Base-by-base conservation (phyloP, 805 yeast genomes). In the Ascoidea rubescens region DNA sequence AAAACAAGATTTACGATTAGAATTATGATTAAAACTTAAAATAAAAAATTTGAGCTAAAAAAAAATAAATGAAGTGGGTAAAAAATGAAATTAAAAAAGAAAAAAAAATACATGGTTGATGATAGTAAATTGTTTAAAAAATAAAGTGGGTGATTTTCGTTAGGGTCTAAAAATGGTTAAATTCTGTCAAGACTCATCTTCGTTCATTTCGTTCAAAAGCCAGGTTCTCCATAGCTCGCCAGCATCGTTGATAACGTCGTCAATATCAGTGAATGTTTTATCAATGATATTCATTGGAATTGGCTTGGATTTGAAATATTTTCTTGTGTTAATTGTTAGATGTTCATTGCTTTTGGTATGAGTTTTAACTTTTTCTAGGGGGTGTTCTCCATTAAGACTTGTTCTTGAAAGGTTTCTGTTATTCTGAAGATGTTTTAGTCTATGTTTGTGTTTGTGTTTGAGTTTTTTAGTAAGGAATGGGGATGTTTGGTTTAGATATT, bases 221-320 rank as follows among this genome's bases (percentile, higher is more conserved):
- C 91, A 86, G 59, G 80, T 83, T 57, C 96, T 72, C 95, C 95
- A 87, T 47, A 85, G 71, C 60, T 87, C 95, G 37, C 96, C 95
- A 2, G 95, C 90, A 63, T 83, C 90, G 52, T 71, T 68, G 47
- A 87, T 73, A 32, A 87, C 73, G 57, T 82, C 83, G 60, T 85
- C 89, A 63, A 87, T 83, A 57, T 84, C 87, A 56, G 75, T 77
- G 46, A 72, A 68, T 52, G 70, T 71, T 43, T 77, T 77, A 53
- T 69, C 69, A 50, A 64, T 67, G 1, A 69, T 65, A 12, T 37
- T 37, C 43, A 37, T 37, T 37, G 43, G 43, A 14, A 37, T 10
- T 10, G 43, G 43, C 8, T 8, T 37, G 14, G 43, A 14, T 37
- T 37, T 37, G 4, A 8, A 37, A 14, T 37, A 69, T 59, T 47